Conservation (phyloP, 768 basidiomycete genomes). For the Suillus fuscotomentosus region DNA sequence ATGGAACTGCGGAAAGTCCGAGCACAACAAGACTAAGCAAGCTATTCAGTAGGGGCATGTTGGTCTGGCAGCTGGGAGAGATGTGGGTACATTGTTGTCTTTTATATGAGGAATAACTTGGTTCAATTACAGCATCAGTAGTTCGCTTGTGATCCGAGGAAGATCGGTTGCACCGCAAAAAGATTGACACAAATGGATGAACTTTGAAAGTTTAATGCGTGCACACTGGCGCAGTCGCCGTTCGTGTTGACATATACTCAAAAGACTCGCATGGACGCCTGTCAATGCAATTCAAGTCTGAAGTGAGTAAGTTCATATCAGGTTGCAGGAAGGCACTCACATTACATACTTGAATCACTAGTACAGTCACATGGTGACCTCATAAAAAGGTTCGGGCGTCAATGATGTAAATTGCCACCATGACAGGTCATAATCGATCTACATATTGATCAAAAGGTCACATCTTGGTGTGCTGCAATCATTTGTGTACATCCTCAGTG, state of each 20-base stretch:
- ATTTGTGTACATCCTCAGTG: too few species aligned
- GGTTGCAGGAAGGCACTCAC: too few species aligned
- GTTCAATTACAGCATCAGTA: not conserved
- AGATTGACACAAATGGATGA: not conserved
- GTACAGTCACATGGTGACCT: too few species aligned
- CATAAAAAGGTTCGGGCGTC: too few species aligned
- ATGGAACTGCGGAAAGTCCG: constrained; percentile 4
- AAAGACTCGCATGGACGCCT: not conserved
- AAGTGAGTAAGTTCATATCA: not conserved
- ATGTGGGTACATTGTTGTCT: too few species aligned
- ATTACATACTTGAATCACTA: too few species aligned
- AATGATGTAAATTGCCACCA: too few species aligned
- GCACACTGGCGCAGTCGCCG: not conserved
- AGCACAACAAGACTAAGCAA: not conserved
- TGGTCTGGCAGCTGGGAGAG: not conserved
- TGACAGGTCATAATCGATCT: too few species aligned
- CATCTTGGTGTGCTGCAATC: too few species aligned
- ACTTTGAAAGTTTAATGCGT: not conserved
- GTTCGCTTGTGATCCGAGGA: not conserved
- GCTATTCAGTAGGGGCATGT: constrained; percentile 3
- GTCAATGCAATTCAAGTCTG: not conserved
- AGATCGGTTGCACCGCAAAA: not conserved
- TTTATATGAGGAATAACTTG: constrained; percentile 1
- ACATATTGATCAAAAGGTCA: too few species aligned
- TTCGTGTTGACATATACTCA: not conserved